Percentiles rank a stretch among this genome's conserved stretches.
Evolutionary conservation across 257 asterid species (phyloP).

Genomic region (Rehmannia glutinosa): DNA sequence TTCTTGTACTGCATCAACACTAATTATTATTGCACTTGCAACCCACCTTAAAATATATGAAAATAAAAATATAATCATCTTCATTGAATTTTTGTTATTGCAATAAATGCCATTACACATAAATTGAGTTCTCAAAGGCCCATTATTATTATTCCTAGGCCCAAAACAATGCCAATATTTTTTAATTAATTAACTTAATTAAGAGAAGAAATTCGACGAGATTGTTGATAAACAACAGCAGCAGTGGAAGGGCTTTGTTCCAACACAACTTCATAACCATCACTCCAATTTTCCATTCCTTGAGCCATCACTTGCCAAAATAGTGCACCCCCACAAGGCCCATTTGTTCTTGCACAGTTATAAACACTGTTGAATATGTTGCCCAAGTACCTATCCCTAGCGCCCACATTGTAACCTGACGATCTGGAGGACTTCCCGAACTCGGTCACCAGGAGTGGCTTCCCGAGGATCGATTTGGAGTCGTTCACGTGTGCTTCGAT

Average conservation of each 20-base stretch:
- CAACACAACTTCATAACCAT: slow-evolving; percentile 42
- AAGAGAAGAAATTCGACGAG: slow-evolving; percentile 27
- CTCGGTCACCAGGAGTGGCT: slow-evolving; percentile 39
- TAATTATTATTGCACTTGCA: no score
- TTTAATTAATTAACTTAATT: background rate
- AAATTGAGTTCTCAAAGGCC: background rate
- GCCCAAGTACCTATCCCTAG: slow-evolving; percentile 25
- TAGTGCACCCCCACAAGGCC: slow-evolving; percentile 40
- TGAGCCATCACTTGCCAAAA: slow-evolving; percentile 52
- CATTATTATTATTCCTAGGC: background rate
- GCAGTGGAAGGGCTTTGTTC: slow-evolving; percentile 38
- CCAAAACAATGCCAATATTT: background rate
- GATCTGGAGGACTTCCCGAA: slow-evolving; percentile 45
- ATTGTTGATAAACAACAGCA: slow-evolving; percentile 34
- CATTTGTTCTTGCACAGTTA: slow-evolving; percentile 32
- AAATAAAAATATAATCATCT: no score
- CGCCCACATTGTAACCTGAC: slow-evolving; percentile 29
- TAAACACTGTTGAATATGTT: slow-evolving; percentile 27
- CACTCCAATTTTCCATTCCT: slow-evolving; percentile 40
- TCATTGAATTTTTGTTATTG: background rate
- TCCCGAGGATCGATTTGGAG: slow-evolving; percentile 26
- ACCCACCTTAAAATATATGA: no score
- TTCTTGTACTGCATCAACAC: no score
- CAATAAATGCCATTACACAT: background rate
- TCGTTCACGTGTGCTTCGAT: slow-evolving; percentile 31